These are phyloP conservation scores for Ceriops tagal DNA, from an alignment of 345 rosid genomes.

Conservation along the genomic window DNA sequence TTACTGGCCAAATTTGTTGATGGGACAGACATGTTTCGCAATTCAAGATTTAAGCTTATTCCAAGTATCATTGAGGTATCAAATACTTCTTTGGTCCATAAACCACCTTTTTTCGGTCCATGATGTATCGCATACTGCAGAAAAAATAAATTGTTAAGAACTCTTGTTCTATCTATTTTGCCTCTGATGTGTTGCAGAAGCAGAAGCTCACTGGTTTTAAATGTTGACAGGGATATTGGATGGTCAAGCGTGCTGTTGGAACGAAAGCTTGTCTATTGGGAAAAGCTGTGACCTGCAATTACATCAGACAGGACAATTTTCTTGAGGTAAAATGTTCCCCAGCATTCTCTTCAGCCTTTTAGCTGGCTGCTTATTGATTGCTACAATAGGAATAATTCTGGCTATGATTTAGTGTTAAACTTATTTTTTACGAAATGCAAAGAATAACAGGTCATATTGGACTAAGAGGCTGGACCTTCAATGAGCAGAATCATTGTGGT, in stretches of 20 bases:
- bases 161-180: not conserved
- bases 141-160: not conserved
- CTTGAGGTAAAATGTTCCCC: conserved; percentile 52
- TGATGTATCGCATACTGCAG: conserved; percentile 2
- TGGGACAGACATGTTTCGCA: conserved; percentile 78
- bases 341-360: not conserved
- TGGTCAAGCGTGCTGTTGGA: conserved; percentile 99
- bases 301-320: conserved; percentile 88
- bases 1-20: conserved; percentile 77
- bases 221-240: conserved; percentile 85
- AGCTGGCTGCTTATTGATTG: not conserved
- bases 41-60: conserved; percentile 84
- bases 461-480: too few species aligned
- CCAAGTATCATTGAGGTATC: conserved; percentile 89
- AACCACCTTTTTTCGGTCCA: too few species aligned
- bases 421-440: not conserved
- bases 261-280: conserved; percentile 95
- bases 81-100: not conserved
- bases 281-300: conserved; percentile 93
- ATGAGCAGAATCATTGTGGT: not conserved
- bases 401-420: too few species aligned
- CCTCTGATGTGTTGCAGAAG: conserved; percentile 4
- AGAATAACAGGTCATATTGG: not conserved
- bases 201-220: conserved; percentile 7
- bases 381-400: not conserved